These are phyloP conservation scores for Hylodesmum podocarpum DNA, from an alignment of 306 rosid genomes.

Conservation along the genomic window DNA sequence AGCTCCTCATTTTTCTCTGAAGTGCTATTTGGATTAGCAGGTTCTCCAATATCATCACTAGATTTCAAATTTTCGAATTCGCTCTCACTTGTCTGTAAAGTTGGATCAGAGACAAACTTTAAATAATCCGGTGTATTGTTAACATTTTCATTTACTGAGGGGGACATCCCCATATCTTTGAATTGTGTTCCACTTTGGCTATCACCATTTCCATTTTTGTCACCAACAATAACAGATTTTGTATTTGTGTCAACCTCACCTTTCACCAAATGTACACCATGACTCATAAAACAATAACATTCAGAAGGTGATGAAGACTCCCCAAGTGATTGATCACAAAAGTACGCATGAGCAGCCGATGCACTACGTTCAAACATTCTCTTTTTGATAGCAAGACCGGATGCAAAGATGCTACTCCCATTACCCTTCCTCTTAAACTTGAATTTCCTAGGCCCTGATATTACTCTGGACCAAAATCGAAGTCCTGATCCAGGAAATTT, in stretches of 20 bases:
- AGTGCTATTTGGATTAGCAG: slow-evolving; percentile 27
- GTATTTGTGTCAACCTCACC: slow-evolving; percentile 46
- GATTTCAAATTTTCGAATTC: slow-evolving; percentile 37
- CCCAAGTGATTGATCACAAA: slow-evolving; percentile 50
- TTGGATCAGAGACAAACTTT: slow-evolving; percentile 27
- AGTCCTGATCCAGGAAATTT: slow-evolving; percentile 69
- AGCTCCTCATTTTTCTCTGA: slow-evolving; percentile 38
- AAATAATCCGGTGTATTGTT: slow-evolving; percentile 24
- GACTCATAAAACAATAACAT: slow-evolving; percentile 42
- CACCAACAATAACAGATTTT: slow-evolving; percentile 29
- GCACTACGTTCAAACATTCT: slow-evolving; percentile 82
- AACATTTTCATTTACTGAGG: slow-evolving; percentile 33
- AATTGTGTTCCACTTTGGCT: slow-evolving; percentile 26
- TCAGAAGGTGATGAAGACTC: slow-evolving; percentile 42
- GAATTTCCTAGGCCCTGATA: slow-evolving; percentile 48
- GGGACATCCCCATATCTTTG: slow-evolving; percentile 29
- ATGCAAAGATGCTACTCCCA: slow-evolving; percentile 51
- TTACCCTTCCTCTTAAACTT: slow-evolving; percentile 67
- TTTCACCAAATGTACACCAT: slow-evolving; percentile 42
- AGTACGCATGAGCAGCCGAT: slow-evolving; percentile 63
- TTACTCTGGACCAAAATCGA: slow-evolving; percentile 68
- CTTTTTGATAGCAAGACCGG: slow-evolving; percentile 52
- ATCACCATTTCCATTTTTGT: slow-evolving; percentile 28
- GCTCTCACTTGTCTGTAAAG: slow-evolving; percentile 34
- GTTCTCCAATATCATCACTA: slow-evolving; percentile 35